Evolutionary conservation across 257 asterid genomes (phyloP).

Genomic region (Petunia axillaris): DNA sequence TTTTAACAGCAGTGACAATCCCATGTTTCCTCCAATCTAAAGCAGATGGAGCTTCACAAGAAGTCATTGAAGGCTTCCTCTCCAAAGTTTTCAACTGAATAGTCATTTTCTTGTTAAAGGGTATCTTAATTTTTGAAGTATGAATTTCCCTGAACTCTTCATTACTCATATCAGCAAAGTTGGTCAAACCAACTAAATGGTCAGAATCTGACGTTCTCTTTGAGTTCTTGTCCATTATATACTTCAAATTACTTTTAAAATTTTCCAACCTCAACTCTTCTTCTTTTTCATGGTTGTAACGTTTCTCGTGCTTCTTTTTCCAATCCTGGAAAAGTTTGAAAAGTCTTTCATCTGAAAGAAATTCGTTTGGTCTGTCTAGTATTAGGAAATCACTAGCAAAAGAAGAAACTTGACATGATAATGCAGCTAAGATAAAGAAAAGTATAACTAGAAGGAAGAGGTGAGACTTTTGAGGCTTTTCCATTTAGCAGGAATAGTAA

Average conservation of each 20-base stretch:
- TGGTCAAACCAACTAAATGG: slow-evolving; percentile 34
- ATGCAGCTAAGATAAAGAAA: neutral
- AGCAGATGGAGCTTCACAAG: slow-evolving; percentile 34
- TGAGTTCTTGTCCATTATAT: slow-evolving; percentile 30
- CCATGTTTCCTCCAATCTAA: slow-evolving; percentile 46
- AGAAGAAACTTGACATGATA: neutral
- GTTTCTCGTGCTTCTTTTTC: slow-evolving; percentile 34
- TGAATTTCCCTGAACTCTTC: slow-evolving; percentile 37
- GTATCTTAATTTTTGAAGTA: neutral
- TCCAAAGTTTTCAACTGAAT: neutral
- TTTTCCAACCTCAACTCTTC: slow-evolving; percentile 30
- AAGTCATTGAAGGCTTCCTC: neutral
- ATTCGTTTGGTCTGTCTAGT: neutral
- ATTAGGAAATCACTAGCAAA: slow-evolving; percentile 13
- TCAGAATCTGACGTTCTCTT: slow-evolving; percentile 5
- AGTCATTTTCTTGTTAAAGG: neutral
- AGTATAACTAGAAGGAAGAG: neutral
- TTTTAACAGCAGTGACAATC: slow-evolving; percentile 35
- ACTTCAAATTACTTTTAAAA: slow-evolving; percentile 33
- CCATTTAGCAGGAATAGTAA: neutral
- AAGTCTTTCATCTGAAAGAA: slow-evolving; percentile 28
- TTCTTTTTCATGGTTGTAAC: slow-evolving; percentile 30
- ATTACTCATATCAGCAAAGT: slow-evolving; percentile 37
- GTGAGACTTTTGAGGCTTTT: neutral
- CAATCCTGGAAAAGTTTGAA: slow-evolving; percentile 31